These are phyloP conservation scores for Neophaeococcomyces mojaviensis DNA, from an alignment of 2,329 filamentous ascomycete genomes.

Conservation along the genomic window DNA sequence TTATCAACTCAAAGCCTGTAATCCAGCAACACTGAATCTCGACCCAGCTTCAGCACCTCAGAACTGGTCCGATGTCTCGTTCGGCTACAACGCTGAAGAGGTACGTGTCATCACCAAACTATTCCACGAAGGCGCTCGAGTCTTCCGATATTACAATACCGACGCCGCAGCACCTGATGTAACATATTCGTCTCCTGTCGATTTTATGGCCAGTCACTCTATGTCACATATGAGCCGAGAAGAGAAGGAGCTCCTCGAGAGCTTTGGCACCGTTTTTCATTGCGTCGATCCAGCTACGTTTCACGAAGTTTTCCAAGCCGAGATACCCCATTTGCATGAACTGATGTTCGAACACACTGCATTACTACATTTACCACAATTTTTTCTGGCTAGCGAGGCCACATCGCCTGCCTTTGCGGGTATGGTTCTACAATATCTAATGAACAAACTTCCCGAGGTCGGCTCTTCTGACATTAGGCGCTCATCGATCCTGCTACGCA, in stretches of 20 bases:
- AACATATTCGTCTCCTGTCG: conserved; percentile 71
- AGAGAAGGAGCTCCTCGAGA: conserved; percentile 94
- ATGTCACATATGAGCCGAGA: conserved; percentile 91
- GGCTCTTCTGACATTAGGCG: conserved; percentile 86
- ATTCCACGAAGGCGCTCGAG: conserved; percentile 90
- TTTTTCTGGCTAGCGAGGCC: conserved; percentile 96
- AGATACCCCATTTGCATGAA: conserved; percentile 92
- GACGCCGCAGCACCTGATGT: conserved; percentile 69
- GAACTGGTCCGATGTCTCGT: conserved; percentile 93
- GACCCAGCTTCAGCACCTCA: conserved; percentile 71
- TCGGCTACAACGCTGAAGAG: conserved; percentile 94
- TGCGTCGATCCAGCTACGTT: conserved; percentile 97
- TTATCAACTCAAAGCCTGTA: conserved; percentile 87
- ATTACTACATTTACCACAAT: conserved; percentile 90
- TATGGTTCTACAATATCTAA: conserved; percentile 94
- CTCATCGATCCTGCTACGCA: conserved; percentile 80
- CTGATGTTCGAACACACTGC: conserved; percentile 97
- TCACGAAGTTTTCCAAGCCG: conserved; percentile 94
- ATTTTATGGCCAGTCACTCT: conserved; percentile 90
- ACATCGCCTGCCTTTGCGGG: conserved; percentile 96
- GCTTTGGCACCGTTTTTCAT: conserved; percentile 96
- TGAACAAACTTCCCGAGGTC: conserved; percentile 93
- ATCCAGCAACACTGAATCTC: conserved; percentile 59
- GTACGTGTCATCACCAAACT: conserved; percentile 94
- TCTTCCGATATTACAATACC: conserved; percentile 94